Base-by-base conservation (phyloP, 805 yeast genomes). In the Kluyveromyces wickerhamii region DNA sequence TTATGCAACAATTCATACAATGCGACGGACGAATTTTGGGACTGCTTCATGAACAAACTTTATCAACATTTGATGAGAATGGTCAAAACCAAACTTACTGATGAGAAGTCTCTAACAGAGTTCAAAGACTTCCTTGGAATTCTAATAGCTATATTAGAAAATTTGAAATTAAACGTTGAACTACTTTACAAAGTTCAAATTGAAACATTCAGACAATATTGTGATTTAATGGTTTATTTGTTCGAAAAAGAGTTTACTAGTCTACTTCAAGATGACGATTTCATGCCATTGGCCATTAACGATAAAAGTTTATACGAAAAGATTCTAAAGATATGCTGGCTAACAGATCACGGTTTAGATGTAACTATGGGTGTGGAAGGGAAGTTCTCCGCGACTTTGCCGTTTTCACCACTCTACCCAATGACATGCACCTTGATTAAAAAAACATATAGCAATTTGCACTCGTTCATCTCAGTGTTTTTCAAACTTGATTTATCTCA, bases 341-440 rank as follows among this genome's bases (percentile, higher is more conserved):
- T 78, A 52, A 66, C 69, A 33, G 71, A 72, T 3, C 70, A 65
- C 35, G 70, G 70, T 11, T 52, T 62, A 2, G 70, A 73, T 1
- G 27, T 40, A 6, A 41, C 36, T 1, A 34, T 36, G 2, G 29
- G 34, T 2, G 27, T 31, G 7, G 29, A 51, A 53, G 33, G 57
- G 49, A 43, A 59, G 52, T 73, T 72, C 38, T 80, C 85, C 2
- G 66, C 76, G 40, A 74, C 79, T 0, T 60, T 89, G 35, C 96
- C 97, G 11, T 92, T 89, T 51, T 84, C 95, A 34, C 81, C 83
- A 37, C 76, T 86, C 40, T 88, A 86, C 49, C 88, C 94, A 17
- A 80, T 85, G 61, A 75, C 86, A 21, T 89, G 96, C 57, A 73
- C 85, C 16, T 77, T 83, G 23, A 58, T 84, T 13, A 69, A 85